Evolutionary conservation across 768 basidiomycete genomes (phyloP), one percentile per base, ranked within the genome.

Genomic region (Galerina marginata): DNA sequence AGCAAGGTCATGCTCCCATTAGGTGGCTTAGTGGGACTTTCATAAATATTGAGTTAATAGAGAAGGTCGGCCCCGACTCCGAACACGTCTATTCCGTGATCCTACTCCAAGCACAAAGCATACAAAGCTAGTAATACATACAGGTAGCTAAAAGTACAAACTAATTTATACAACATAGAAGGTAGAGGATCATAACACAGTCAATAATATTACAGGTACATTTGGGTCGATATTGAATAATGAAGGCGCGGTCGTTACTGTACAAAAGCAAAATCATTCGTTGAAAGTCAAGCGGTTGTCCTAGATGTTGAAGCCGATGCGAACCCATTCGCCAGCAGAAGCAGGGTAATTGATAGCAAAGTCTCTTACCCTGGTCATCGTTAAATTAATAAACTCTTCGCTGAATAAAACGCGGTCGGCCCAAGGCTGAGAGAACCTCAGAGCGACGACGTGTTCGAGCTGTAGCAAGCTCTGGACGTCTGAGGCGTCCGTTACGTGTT

Each of bases 401-500:
- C 63, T 69, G 50, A 77, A 77, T 51, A 77, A 57, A 16, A 54
- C 61, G 36, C 39, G 40, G 54, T 76, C 66, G 12, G 40, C 48
- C 74, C 73, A 75, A 10, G 63, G 60, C 26, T 49, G 59, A 10
- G 63, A 61, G 55, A 59, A 59, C 4, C 63, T 59, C 52, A 72
- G 60, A 42, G 67, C 58, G 5, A 60, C 64, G 23, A 59, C 59
- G 20, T 68, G 60, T 45, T 63, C 57, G 54, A 76, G 61, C n/a
- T 64, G 66, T 29, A 77, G 60, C 23, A 78, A 49, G 14, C 60
- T 59, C 49, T 65, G 67, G 15, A 79, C 65, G 46, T 66, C 65
- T 33, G 58, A 70, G 14, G 70, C 76, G 54, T 78, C 77, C 26
- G 68, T 69, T 4, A 40, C 47, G 60, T 73, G 70, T 56, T 75